Evolutionary conservation across 306 rosid genomes (phyloP), one percentile per base, ranked within the genome.

Genomic region (Sphenostylis stenocarpa): DNA sequence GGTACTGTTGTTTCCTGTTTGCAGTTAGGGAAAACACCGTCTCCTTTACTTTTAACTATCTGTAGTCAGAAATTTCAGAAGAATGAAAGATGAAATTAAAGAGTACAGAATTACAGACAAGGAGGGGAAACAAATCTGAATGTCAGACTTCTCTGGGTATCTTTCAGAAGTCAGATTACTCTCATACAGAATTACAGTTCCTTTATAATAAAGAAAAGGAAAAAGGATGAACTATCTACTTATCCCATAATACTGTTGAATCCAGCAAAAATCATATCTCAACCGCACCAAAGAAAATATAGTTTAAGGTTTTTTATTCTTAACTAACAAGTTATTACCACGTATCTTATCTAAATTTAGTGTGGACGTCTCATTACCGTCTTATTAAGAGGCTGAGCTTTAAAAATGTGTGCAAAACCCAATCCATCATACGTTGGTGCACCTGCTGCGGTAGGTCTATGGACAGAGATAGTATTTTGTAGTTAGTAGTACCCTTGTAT

Each of bases 1-100:
- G 93, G 91, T 68, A 86, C 78, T 70, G 93, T 87, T 48, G 88
- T 77, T 80, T 96, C 97, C 75, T 84, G 88, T 87, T 89, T 89
- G 78, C 68, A 82, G 66, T 85, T 88, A 60, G 84, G 78, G 84
- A 80, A 86, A 79, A 84, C 84, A 85, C 91, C 82, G 72, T 82
- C 89, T 19, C 90, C 92, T 77, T 89, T 92, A 82, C 90, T 87
- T 49, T 88, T 74, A 79, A 77, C 85, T 76, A 89, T 92, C 97
- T 96, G 92, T 89, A 87, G 23, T 49, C 62, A 66, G 77, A 68
- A 52, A 75, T 38, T 82, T 53, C 14, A 21, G 75, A 55, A 16
- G 28, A 41, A 29, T 48, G 26, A 49, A 17, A 66, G 45, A 55
- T 13, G 47, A 28, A 53, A 56, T 62, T 16, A 44, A 55, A 47